These are phyloP conservation scores for Gentiana dahurica DNA, from an alignment of 257 asterid species.

Conservation along the genomic window DNA sequence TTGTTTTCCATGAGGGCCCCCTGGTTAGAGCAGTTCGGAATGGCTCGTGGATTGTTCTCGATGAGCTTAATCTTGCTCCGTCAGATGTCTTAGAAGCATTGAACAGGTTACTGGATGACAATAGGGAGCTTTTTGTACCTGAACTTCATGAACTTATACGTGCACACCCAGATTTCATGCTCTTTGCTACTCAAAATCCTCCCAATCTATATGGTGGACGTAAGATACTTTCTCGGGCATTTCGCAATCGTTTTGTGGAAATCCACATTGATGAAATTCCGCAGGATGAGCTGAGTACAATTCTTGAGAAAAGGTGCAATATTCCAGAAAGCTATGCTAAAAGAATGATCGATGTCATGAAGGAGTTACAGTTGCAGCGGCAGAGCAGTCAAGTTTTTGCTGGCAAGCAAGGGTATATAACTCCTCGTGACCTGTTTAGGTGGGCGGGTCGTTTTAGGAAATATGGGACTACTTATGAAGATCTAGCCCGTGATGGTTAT, in stretches of 20 bases:
- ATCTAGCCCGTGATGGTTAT: conserved; percentile 81
- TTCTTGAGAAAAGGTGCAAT: conserved; percentile 55
- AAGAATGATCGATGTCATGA: conserved; percentile 87
- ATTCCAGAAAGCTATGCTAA: conserved; percentile 59
- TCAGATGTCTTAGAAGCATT: conserved; percentile 96
- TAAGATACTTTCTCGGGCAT: conserved; percentile 88
- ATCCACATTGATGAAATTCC: conserved; percentile 98
- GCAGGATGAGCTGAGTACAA: conserved; percentile 69
- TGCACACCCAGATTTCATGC: conserved; percentile 83
- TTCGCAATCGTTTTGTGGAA: conserved; percentile 98
- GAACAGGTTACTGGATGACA: conserved; percentile 88
- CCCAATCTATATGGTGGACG: conserved; percentile 94
- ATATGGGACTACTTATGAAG: conserved; percentile 51
- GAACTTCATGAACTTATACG: conserved; percentile 66
- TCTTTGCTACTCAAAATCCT: conserved; percentile 98
- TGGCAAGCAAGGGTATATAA: conserved; percentile 95
- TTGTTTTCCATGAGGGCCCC: conserved; percentile 81
- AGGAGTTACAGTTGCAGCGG: conserved; percentile 78
- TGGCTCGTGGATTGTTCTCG: conserved; percentile 95
- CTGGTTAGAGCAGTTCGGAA: conserved; percentile 88
- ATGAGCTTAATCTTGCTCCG: conserved; percentile 96
- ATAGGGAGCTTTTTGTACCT: conserved; percentile 91
- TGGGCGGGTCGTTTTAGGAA: conserved; percentile 78
- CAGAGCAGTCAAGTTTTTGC: conserved; percentile 89
- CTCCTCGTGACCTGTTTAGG: conserved; percentile 94